phyloP scores from a whole-genome alignment of 345 rosid genomes.

The Eutrema yunnanense region DNA sequence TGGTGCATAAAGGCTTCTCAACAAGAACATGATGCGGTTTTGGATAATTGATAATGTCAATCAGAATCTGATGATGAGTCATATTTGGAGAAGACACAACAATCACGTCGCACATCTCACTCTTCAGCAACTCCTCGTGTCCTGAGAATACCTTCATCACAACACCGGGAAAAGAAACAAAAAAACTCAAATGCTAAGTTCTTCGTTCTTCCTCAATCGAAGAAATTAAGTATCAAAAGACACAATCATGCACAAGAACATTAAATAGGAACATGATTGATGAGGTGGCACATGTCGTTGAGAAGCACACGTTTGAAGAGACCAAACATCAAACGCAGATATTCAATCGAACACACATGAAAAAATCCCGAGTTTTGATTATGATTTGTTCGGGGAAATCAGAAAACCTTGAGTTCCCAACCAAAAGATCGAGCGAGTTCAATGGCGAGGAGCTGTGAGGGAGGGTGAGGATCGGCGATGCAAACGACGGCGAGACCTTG shows the following conservation, averaged over 20 bases:
- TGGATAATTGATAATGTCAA: slow-evolving; percentile 70
- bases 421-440: slow-evolving; percentile 53
- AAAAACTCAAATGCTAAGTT: not conserved
- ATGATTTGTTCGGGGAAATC: not conserved
- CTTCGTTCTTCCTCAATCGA: not conserved
- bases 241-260: not conserved
- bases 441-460: slow-evolving; percentile 59
- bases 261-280: too few relatives aligned
- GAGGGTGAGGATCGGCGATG: slow-evolving; percentile 78
- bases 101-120: slow-evolving; percentile 73
- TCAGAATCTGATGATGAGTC: slow-evolving; percentile 81
- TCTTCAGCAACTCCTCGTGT: slow-evolving; percentile 67
- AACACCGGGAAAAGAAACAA: not conserved
- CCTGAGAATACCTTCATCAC: slow-evolving; percentile 60
- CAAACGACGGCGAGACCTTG: slow-evolving; percentile 62
- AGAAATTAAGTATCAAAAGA: not conserved
- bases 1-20: slow-evolving; percentile 95
- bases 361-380: not conserved
- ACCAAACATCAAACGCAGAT: too few relatives aligned
- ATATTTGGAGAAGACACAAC: slow-evolving; percentile 90
- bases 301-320: too few relatives aligned
- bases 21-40: slow-evolving; percentile 86
- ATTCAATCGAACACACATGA: too few relatives aligned
- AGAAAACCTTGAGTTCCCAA: slow-evolving; percentile 59
- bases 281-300: too few relatives aligned